These are phyloP conservation scores for Beta lomatogona DNA, from an alignment of 179 eudicot genomes.

Conservation along the genomic window DNA sequence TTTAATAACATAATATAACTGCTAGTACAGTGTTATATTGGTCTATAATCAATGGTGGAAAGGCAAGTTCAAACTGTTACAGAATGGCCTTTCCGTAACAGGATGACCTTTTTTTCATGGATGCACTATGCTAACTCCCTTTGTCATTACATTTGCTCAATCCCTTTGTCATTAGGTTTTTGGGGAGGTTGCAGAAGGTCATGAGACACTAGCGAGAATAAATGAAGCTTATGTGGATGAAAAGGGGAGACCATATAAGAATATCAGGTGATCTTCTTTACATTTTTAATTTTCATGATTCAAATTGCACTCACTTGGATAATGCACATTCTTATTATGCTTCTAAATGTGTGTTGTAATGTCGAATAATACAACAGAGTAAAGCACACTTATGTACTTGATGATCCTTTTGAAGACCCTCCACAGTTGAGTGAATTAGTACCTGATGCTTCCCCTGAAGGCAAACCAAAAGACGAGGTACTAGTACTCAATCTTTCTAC, in stretches of 20 bases:
- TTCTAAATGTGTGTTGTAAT: slow-evolving; percentile 14
- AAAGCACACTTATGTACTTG: slow-evolving; percentile 85
- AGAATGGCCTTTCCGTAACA: too few species aligned
- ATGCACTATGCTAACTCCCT: too few species aligned
- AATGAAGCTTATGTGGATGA: slow-evolving; percentile 96
- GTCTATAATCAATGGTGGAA: too few species aligned
- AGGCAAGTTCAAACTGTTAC: too few species aligned
- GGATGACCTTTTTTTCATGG: too few species aligned
- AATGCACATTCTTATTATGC: not conserved
- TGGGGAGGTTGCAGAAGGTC: slow-evolving; percentile 95
- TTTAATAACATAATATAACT: too few species aligned
- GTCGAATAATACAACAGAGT: slow-evolving; percentile 47
- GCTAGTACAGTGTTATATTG: too few species aligned
- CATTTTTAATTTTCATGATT: not conserved
- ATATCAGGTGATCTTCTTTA: slow-evolving; percentile 52
- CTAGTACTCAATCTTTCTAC: not conserved
- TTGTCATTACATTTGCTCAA: too few species aligned
- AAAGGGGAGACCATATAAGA: slow-evolving; percentile 76
- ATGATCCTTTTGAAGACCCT: slow-evolving; percentile 97
- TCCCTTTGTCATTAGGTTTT: slow-evolving; percentile 52
- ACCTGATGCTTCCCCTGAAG: slow-evolving; percentile 95
- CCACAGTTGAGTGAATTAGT: slow-evolving; percentile 63
- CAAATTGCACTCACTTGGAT: not conserved
- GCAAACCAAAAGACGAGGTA: slow-evolving; percentile 93
- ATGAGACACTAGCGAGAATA: slow-evolving; percentile 72